phyloP scores from a whole-genome alignment of 331 rosid species.

The Telfairia occidentalis region DNA sequence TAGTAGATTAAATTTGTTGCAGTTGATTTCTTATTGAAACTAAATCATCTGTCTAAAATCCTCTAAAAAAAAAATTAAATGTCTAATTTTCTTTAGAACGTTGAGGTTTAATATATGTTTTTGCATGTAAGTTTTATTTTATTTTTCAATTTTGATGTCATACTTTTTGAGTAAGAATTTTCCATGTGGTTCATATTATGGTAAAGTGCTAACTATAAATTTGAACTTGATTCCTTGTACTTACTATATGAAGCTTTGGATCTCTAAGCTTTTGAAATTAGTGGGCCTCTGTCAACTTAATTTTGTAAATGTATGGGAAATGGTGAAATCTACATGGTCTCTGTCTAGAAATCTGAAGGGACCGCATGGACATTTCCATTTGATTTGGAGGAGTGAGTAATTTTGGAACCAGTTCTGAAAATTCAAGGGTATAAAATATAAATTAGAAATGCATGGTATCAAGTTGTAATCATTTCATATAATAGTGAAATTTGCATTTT shows the following conservation, averaged over 20 bases:
- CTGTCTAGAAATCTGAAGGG: neutral
- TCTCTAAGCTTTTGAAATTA: neutral
- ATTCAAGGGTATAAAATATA: neutral
- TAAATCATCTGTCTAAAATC: neutral
- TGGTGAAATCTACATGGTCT: neutral
- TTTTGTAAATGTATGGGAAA: neutral
- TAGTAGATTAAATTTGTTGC: neutral
- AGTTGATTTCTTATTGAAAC: neutral
- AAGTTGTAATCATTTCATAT: neutral
- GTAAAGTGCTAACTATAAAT: neutral
- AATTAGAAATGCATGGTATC: neutral
- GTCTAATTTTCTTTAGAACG: neutral
- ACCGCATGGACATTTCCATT: neutral
- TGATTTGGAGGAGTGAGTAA: neutral
- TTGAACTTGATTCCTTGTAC: neutral
- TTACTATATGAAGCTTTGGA: neutral
- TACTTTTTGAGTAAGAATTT: no score
- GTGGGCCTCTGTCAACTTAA: neutral
- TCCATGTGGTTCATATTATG: neutral
- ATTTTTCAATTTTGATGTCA: neutral
- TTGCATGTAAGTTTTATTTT: neutral
- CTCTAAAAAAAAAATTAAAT: no score
- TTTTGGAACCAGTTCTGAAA: neutral
- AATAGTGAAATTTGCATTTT: neutral
- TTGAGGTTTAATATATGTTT: neutral